Evolutionary conservation across 768 basidiomycete genomes (phyloP), one percentile per base, ranked within the genome.

Genomic region (Tricholomella constricta): DNA sequence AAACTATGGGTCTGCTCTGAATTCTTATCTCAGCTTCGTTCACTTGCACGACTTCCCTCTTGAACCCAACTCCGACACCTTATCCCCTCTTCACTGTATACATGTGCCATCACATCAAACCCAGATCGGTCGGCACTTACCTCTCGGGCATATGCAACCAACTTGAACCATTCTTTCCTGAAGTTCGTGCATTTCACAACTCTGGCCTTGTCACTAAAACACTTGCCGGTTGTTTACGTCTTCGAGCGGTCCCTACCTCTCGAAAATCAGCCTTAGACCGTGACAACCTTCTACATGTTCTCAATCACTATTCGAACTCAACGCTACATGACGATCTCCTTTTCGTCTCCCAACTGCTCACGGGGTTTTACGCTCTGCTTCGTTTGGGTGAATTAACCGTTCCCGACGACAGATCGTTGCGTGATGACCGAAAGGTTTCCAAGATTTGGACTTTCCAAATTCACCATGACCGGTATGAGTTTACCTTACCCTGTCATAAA

Each of bases 21-120:
- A 73, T 19, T 76, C 71, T 2, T 78, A 77, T 37, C 22, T 76
- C 10, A 56, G 61, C 0, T 78, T 78, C 56, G 62, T 65, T 34
- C 23, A 52, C 0, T 0, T 54, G 0, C 75, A 78, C 47, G 6
- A 64, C 3, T 57, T 75, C 12, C 64, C 73, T 6, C 26, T 72
- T 14, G 62, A 72, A 0, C 78, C 76, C 0, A 75, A 73, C 1
- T 46, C 57, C 2, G 68, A 77, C 42, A 75, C 74, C 0, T 58
- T 79, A 2, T 65, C n/a, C 64, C 10, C 68, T 71, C 22, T 78
- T 55, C 52, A 58, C 62, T 4, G 65, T 68, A 0, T 77, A 60
- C 57, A 73, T 72, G 66, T 70, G 51, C 3, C 58, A 61, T 23
- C 68, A 72, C 53, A 74, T 78, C 45, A 58, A 69, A 34, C 73